These are phyloP conservation scores for Emmonsia crescens DNA, from an alignment of 2,329 filamentous ascomycete species.

Conservation along the genomic window DNA sequence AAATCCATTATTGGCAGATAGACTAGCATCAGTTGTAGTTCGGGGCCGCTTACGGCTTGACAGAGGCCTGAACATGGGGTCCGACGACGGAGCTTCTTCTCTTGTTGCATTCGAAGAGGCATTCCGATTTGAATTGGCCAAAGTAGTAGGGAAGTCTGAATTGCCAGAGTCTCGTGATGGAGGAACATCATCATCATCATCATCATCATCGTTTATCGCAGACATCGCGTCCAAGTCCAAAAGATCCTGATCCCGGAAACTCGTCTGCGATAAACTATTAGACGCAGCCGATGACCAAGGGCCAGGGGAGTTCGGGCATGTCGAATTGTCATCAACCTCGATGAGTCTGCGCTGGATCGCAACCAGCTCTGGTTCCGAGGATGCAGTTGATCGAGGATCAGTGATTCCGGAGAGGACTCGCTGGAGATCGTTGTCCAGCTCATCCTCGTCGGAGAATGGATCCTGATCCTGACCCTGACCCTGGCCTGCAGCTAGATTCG, in stretches of 20 bases:
- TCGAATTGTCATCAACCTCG: not conserved
- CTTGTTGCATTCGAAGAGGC: not conserved
- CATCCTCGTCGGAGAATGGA: not conserved
- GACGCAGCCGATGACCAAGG: not conserved
- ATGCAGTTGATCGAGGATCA: not conserved
- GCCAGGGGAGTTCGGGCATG: not conserved
- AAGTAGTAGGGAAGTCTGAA: not conserved
- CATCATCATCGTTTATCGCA: no score
- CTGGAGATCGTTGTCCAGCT: not conserved
- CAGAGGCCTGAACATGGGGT: not conserved
- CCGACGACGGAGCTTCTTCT: not conserved
- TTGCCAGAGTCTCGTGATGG: not conserved
- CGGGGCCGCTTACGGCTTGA: not conserved
- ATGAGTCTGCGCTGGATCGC: not conserved
- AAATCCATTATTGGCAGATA: not conserved
- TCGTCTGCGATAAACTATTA: not conserved
- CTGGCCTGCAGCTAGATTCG: not conserved
- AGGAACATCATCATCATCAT: not conserved
- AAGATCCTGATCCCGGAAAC: not conserved
- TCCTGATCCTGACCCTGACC: not conserved
- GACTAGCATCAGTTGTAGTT: not conserved
- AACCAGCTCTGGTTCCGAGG: not conserved
- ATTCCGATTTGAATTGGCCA: not conserved
- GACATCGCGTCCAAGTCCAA: not conserved
- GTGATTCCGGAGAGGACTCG: not conserved